These are phyloP conservation scores for Sporopachydermia lactativora DNA, from an alignment of 805 yeast genomes.

Conservation along the genomic window DNA sequence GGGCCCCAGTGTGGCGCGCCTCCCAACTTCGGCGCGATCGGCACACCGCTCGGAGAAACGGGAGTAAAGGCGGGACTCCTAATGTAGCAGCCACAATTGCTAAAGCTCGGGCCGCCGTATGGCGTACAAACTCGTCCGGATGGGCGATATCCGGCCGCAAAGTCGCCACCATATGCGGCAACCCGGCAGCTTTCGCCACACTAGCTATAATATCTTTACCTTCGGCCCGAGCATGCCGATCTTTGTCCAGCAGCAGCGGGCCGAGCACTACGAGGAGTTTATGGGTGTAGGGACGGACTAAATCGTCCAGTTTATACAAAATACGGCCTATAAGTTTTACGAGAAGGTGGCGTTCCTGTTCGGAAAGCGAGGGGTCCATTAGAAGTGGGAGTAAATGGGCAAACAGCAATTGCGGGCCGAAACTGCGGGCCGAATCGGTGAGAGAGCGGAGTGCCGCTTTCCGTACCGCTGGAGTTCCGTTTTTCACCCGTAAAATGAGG, in stretches of 20 bases:
- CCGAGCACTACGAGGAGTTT: constrained; percentile 59
- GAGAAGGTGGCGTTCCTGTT: constrained; percentile 70
- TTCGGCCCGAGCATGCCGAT: constrained; percentile 55
- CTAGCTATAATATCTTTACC: constrained; percentile 69
- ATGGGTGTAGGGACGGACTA: constrained; percentile 59
- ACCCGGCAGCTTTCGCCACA: constrained; percentile 69
- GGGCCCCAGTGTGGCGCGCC: constrained; percentile 73
- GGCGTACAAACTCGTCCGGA: constrained; percentile 67
- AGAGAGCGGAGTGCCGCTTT: constrained; percentile 55
- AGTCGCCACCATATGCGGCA: constrained; percentile 63
- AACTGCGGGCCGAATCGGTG: constrained; percentile 43
- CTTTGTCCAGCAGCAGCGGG: constrained; percentile 73
- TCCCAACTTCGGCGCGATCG: constrained; percentile 64
- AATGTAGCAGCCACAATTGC: constrained; percentile 75
- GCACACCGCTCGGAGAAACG: constrained; percentile 73
- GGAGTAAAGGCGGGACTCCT: constrained; percentile 58
- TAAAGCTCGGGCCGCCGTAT: constrained; percentile 60
- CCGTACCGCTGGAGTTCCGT: constrained; percentile 58
- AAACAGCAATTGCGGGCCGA: constrained; percentile 61
- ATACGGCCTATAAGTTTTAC: constrained; percentile 65
- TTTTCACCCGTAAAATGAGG: constrained; percentile 55
- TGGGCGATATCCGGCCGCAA: constrained; percentile 75
- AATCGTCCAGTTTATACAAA: constrained; percentile 47
- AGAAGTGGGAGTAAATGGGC: constrained; percentile 63
- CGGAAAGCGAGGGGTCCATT: constrained; percentile 57